Percentiles rank a stretch among this genome's conserved stretches.
phyloP scores from a whole-genome alignment of 1,284 basidiomycete species.

The Ceratobasidium sp. region DNA sequence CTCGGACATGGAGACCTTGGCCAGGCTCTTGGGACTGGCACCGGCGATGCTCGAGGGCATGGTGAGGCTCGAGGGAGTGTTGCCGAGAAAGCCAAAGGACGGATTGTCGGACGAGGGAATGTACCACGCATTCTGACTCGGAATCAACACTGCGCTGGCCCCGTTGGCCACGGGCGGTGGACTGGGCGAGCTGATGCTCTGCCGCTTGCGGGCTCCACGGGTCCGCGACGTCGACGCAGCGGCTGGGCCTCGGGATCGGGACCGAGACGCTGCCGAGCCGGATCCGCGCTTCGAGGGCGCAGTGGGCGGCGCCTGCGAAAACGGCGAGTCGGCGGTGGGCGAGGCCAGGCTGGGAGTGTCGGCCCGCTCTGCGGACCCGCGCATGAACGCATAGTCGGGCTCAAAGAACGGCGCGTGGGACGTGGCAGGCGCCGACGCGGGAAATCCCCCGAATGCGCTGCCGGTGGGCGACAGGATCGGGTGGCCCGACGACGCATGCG shows the following conservation, averaged over 20 bases:
- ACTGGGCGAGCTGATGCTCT: constrained; percentile 28
- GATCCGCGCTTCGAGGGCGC: constrained; percentile 30
- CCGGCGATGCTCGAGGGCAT: constrained; percentile 20
- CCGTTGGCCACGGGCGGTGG: constrained; percentile 5
- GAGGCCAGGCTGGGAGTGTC: constrained; percentile 30
- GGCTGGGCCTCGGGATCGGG: constrained; percentile 21
- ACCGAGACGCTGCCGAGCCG: constrained; percentile 20
- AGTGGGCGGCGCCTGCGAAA: constrained; percentile 18
- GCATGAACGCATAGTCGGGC: constrained; percentile 17
- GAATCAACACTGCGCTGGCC: constrained; percentile 20
- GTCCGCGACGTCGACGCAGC: constrained; percentile 30
- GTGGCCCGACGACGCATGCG: constrained; percentile 19
- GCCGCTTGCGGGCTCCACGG: constrained; percentile 10
- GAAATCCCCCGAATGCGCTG: background rate
- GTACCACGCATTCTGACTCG: constrained; percentile 33
- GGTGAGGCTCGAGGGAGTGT: constrained; percentile 29
- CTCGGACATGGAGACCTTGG: constrained; percentile 36
- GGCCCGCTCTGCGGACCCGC: constrained; percentile 6
- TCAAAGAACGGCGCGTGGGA: constrained; percentile 5
- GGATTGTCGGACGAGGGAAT: constrained; percentile 6
- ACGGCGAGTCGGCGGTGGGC: constrained; percentile 34
- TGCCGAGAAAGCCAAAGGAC: constrained; percentile 30
- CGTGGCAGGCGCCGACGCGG: constrained; percentile 24
- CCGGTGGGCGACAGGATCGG: constrained; percentile 27
- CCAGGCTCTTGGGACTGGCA: constrained; percentile 28